These are phyloP conservation scores for Kwoniella europaea DNA, from an alignment of 768 basidiomycete species.

Conservation along the genomic window DNA sequence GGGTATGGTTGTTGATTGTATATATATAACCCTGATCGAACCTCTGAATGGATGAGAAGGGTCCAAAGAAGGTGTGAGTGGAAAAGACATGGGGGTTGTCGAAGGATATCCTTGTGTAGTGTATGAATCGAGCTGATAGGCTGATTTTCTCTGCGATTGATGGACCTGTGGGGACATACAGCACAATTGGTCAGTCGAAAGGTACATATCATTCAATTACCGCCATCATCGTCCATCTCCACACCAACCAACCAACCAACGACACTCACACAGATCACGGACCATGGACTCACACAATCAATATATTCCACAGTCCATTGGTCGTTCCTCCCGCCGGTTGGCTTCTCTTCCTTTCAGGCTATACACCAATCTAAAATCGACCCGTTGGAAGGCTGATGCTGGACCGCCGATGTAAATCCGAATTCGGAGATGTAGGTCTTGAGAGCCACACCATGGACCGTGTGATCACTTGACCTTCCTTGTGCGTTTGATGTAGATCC, in stretches of 20 bases:
- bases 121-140: background rate
- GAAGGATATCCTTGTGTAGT: background rate
- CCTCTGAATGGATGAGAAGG: background rate
- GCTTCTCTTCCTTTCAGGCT: background rate
- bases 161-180: background rate
- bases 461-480: background rate
- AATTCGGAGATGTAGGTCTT: background rate
- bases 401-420: background rate
- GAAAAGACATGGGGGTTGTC: background rate
- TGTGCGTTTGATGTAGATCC: no score
- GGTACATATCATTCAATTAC: background rate
- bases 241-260: background rate
- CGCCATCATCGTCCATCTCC: background rate
- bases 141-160: background rate
- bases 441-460: no score
- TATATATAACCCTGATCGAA: background rate
- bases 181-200: conserved; percentile 1
- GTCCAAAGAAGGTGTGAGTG: background rate
- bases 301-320: background rate
- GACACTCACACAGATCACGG: background rate
- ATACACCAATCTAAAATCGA: no score
- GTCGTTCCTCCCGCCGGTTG: background rate
- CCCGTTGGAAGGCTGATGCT: no score
- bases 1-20: background rate
- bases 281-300: conserved; percentile 14